Evolutionary conservation across 1,284 basidiomycete species (phyloP), one percentile per base, ranked within the genome.

Genomic region (Kwoniella shivajii): DNA sequence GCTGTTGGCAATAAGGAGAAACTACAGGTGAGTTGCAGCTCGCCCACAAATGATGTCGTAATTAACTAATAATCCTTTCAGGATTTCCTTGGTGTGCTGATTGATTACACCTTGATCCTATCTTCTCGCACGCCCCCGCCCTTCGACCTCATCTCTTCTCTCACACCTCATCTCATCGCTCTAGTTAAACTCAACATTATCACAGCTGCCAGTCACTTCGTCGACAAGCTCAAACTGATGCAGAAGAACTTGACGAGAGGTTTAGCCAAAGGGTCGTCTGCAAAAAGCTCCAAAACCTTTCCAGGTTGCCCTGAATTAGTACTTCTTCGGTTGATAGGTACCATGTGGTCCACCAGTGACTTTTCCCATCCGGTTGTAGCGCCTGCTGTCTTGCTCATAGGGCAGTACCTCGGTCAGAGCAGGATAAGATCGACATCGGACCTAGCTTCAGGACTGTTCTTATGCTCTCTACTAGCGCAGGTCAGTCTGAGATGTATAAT

Each of bases 291-390:
- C 1, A 88, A 85, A 76, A 98, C 92, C 0, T 96, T 92, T 87
- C 96, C 96, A 1, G 86, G 88, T 4, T 74, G 87, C 1, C 80
- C 92, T 3, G 96, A 99, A 74, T 81, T 99, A 33, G 82, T 84
- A 0, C 80, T 99, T 7, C 81, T 99, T 24, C 86, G 93, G 30
- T 76, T 93, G 34, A 84, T 90, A 50, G 92, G 91, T 3, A 78
- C 84, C 4, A 80, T 91, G 20, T 99, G 93, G 93, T 89, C 94
- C 1, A 94, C 94, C 0, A 95, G 91, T 72, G 96, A 99, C 78
- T 85, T 93, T 77, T 88, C 87, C 55, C 94, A 99, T 74, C 85
- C 88, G 0, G 92, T 99, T 46, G 82, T 90, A 22, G 89, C 91
- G 0, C 92, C 94, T 0, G 84, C 93, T 0, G 84, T 91, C 45